Base-by-base conservation (phyloP, 2,329 filamentous ascomycete species). In the Teratosphaeria pseudoeucalypti region DNA sequence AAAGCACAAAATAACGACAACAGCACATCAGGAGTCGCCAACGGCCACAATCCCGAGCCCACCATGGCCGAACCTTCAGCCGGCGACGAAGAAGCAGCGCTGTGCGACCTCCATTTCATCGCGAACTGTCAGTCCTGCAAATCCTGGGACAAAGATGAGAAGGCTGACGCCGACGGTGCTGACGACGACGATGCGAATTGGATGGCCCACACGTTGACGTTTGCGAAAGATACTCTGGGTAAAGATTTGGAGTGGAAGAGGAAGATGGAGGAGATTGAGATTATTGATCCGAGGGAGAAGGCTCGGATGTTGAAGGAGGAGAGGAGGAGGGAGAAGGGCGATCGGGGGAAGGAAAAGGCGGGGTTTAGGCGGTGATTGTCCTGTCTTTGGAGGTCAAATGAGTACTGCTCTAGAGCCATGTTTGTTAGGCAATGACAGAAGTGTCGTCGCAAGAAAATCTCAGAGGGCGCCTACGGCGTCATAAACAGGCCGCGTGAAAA, bases 51-150 rank as follows among this genome's bases (percentile, higher is more conserved):
- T 34, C 29, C 37, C 54, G 53, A 58, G n/a, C 14, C 12, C 55
- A 12, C 56, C 19, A 56, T 58, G 59, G 3, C 52, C 47, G 19
- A 61, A 62, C 80, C 81, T 19, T 11, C 43, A 11, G 34, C 32
- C 5, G 86, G 86, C 2, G 84, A 88, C 47, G 70, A 72, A 6
- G 90, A 95, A 71, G 86, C 85, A 2, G 81, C 81, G 56, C 79
- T 95, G 3, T 99, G 94, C 70, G 94, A 97, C 72, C 77, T 99
- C 39, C 94, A 99, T 72, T 99, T 97, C 73, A 95, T 99, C 63
- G 89, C 88, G 55, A 89, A 95, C 68, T 99, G 94, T 73, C 53
- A 54, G 6, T 96, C 90, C 52, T 99, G 94, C 73, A 85, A 84
- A 60, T 83, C 86, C 0, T 96, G 92, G 90, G 88, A 95, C 26